Conservation (phyloP, 331 rosid species). For the Arachis monticola region DNA sequence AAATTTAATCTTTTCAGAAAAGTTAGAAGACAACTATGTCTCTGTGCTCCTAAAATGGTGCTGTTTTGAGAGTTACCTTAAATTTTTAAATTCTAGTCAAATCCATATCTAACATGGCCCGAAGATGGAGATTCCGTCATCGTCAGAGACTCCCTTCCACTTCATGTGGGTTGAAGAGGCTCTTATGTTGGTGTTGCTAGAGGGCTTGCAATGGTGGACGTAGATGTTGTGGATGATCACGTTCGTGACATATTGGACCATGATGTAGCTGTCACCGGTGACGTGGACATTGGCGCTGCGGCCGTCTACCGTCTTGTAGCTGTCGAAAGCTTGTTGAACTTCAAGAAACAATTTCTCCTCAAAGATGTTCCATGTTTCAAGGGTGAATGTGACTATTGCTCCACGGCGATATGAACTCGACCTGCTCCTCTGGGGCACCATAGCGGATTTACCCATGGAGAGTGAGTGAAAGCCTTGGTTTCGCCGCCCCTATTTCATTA, state of each 20-base stretch:
- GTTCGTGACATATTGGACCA: conserved; percentile 78
- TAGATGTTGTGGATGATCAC: conserved; percentile 85
- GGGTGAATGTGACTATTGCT: too few species aligned
- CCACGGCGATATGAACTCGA: too few species aligned
- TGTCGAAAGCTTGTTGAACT: conserved; percentile 85
- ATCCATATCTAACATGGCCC: conserved; percentile 76
- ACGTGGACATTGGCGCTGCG: conserved; percentile 72
- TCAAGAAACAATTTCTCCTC: too few species aligned
- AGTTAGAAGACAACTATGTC: too few species aligned
- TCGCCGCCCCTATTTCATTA: conserved; percentile 79
- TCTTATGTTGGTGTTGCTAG: conserved; percentile 72
- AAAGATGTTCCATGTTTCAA: conserved; percentile 75
- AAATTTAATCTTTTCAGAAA: too few species aligned
- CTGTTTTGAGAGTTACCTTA: too few species aligned
- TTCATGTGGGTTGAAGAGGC: conserved; percentile 80
- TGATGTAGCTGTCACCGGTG: conserved; percentile 86
- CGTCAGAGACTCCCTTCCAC: conserved; percentile 73
- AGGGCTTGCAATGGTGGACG: conserved; percentile 85
- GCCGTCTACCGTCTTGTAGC: conserved; percentile 91
- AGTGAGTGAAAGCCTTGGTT: too few species aligned
- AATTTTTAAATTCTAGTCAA: too few species aligned
- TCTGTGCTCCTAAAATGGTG: too few species aligned
- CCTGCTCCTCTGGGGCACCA: too few species aligned
- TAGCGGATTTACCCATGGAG: too few species aligned
- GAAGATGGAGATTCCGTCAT: conserved; percentile 86